Percentiles rank a stretch among this genome's conserved stretches.
Conservation (phyloP, 257 asterid genomes). For the Penstemon newberryi region DNA sequence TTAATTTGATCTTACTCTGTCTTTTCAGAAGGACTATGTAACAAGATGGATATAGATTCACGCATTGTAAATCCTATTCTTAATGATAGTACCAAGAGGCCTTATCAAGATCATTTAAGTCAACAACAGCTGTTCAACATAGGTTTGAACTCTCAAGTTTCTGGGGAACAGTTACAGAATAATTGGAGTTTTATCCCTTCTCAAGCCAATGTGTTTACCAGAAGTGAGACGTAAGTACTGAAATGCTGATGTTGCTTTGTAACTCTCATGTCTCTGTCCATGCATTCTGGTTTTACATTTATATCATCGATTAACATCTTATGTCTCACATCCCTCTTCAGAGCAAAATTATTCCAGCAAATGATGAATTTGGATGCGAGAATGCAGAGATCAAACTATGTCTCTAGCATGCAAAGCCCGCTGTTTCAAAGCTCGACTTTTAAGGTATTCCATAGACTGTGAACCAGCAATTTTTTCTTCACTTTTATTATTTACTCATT, state of each 20-base stretch:
- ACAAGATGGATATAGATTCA: slow-evolving; percentile 2
- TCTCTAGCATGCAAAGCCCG: slow-evolving; percentile 19
- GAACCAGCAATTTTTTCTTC: slow-evolving; percentile 8
- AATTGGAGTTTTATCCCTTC: neutral
- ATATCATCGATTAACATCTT: neutral
- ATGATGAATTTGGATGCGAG: slow-evolving; percentile 23
- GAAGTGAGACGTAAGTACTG: slow-evolving; percentile 4
- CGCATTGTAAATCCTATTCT: neutral
- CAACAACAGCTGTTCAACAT: neutral
- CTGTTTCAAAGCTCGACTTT: slow-evolving; percentile 25
- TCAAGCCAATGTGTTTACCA: neutral
- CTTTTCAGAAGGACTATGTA: neutral
- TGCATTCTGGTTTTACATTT: neutral
- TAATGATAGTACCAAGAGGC: slow-evolving; percentile 2
- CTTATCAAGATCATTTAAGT: neutral
- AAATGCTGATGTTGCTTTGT: slow-evolving; percentile 22
- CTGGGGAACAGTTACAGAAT: slow-evolving; percentile 14
- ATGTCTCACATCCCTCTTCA: slow-evolving; percentile 23
- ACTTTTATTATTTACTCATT: slow-evolving; percentile 10
- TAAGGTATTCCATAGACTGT: slow-evolving; percentile 35
- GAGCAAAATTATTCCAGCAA: slow-evolving; percentile 11
- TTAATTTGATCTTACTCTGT: neutral
- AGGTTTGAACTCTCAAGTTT: slow-evolving; percentile 16
- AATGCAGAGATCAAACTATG: slow-evolving; percentile 24
- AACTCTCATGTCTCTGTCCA: neutral